Conservation (phyloP, 768 basidiomycete species). For the Russula emetica region DNA sequence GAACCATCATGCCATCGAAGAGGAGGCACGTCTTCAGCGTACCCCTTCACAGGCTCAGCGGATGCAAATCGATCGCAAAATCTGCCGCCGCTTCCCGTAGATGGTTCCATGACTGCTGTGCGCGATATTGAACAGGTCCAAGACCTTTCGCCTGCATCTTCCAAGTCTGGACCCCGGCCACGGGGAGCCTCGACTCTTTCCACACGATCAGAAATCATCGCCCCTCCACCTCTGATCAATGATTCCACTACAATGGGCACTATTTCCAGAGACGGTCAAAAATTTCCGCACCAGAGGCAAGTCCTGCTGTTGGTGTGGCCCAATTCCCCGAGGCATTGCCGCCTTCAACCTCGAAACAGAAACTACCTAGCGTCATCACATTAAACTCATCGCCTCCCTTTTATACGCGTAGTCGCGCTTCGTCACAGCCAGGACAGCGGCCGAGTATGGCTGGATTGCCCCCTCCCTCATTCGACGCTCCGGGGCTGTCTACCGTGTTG, state of each 20-base stretch:
- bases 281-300: constrained; percentile 54
- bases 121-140: constrained; percentile 15
- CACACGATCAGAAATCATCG: constrained; percentile 33
- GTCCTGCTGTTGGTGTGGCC: constrained; percentile 9
- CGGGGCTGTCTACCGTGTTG: constrained; percentile 42
- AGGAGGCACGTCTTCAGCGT: constrained; percentile 28
- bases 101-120: constrained; percentile 52
- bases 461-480: constrained; percentile 48
- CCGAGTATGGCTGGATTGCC: constrained; percentile 45
- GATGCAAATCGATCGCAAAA: constrained; percentile 20
- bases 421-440: constrained; percentile 72
- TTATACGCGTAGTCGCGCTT: constrained; percentile 54
- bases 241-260: constrained; percentile 57
- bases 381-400: background rate
- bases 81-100: constrained; percentile 61
- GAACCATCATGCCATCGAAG: constrained; percentile 34
- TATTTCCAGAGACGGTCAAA: constrained; percentile 67
- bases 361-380: constrained; percentile 32
- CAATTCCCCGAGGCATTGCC: constrained; percentile 20
- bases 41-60: constrained; percentile 23
- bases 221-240: constrained; percentile 45
- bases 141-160: constrained; percentile 31
- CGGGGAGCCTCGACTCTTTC: constrained; percentile 52
- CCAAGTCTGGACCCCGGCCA: constrained; percentile 46
- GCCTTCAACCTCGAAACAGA: constrained; percentile 38